These are phyloP conservation scores for Metrosideros polymorpha DNA, from an alignment of 441 rosid species.

Conservation along the genomic window DNA sequence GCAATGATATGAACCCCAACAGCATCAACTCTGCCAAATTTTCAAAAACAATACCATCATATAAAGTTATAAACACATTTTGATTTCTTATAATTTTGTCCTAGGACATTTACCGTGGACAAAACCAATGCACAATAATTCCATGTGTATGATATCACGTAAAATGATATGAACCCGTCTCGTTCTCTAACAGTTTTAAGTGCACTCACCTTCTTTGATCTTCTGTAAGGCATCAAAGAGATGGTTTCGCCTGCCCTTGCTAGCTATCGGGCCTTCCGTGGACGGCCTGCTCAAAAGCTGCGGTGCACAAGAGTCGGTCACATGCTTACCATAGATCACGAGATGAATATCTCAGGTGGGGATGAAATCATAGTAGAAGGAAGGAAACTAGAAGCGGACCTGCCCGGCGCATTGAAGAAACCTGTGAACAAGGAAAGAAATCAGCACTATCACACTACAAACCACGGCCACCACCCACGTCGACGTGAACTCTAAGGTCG, in stretches of 20 bases:
- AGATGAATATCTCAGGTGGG: not conserved
- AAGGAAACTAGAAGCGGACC: not conserved
- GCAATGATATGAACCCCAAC: slow-evolving; percentile 66
- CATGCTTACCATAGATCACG: not conserved
- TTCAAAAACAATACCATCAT: not conserved
- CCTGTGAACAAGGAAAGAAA: not conserved
- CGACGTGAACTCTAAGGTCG: slow-evolving; percentile 40
- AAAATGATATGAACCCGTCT: not conserved
- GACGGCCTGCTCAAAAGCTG: slow-evolving; percentile 39
- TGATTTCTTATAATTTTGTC: not conserved
- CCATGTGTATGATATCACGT: not conserved
- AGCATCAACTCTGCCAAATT: slow-evolving; percentile 46
- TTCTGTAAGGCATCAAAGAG: slow-evolving; percentile 57
- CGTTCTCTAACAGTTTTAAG: not conserved
- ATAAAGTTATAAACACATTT: not conserved
- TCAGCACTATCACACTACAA: not conserved
- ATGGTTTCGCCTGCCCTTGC: slow-evolving; percentile 43
- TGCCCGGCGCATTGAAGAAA: not conserved
- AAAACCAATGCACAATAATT: accelerated
- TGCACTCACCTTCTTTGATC: slow-evolving; percentile 55
- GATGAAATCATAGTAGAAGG: not conserved
- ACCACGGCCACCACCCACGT: slow-evolving; percentile 4
- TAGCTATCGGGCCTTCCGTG: slow-evolving; percentile 12
- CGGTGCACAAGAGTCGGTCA: not conserved
- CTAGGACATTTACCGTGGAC: not conserved